These are phyloP conservation scores for Populus tremula DNA, from an alignment of 345 rosid species.

Conservation along the genomic window DNA sequence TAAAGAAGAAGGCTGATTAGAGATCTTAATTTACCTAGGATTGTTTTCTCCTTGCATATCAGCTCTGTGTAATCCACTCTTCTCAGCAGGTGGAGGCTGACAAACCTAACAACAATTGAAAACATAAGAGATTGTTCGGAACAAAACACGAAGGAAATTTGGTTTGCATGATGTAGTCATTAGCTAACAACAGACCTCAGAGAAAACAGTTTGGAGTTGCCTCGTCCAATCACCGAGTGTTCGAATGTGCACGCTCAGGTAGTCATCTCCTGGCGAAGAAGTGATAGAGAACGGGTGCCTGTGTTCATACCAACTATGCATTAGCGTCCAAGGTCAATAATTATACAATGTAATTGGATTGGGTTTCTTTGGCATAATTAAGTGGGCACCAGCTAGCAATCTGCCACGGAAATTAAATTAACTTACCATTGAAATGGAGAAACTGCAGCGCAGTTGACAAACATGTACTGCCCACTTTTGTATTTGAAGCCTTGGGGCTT, in stretches of 20 bases:
- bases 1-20: background rate
- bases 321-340: background rate
- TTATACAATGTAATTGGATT: background rate
- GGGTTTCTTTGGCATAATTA: background rate
- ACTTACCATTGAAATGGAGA: conserved; percentile 76
- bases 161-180: background rate
- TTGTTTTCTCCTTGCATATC: conserved; percentile 41
- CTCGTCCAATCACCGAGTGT: conserved; percentile 89
- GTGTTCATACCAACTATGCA: background rate
- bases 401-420: background rate
- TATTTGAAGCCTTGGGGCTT: conserved; percentile 84
- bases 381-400: background rate
- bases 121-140: background rate
- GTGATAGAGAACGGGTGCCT: conserved; percentile 98
- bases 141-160: background rate
- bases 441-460: conserved; percentile 75
- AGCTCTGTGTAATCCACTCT: conserved; percentile 63
- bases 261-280: conserved; percentile 84
- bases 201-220: conserved; percentile 67
- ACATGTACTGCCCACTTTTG: conserved; percentile 94
- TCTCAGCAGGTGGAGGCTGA: conserved; percentile 57
- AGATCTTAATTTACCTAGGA: conserved; percentile 24
- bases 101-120: conserved; percentile 32
- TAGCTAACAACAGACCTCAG: conserved; percentile 43
- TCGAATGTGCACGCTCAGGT: conserved; percentile 80